Evolutionary conservation across 2,329 filamentous ascomycete species (phyloP).

Genomic region (Monilinia vaccinii-corymbosi): DNA sequence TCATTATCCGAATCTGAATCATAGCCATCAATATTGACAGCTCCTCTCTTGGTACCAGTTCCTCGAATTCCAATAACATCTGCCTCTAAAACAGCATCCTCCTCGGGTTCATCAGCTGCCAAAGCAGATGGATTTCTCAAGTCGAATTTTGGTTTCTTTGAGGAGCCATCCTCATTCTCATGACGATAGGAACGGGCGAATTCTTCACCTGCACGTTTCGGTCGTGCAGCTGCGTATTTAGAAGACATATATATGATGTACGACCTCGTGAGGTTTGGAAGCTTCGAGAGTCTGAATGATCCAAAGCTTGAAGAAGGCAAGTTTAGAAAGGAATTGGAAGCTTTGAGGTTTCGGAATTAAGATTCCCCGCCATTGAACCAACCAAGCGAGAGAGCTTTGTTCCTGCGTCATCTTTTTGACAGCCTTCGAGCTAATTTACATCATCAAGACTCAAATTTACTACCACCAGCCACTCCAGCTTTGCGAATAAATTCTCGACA

Average conservation of each 20-base stretch:
- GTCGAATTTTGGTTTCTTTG: conserved; percentile 86
- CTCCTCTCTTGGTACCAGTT: conserved; percentile 75
- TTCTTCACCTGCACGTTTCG: conserved; percentile 74
- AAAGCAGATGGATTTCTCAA: conserved; percentile 88
- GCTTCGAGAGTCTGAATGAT: not conserved
- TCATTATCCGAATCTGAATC: conserved; percentile 91
- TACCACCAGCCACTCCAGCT: too few relatives aligned
- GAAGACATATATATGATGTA: conserved; percentile 40
- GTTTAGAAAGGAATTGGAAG: not conserved
- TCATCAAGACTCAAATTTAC: not conserved
- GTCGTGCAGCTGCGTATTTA: conserved; percentile 57
- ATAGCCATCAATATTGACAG: conserved; percentile 94
- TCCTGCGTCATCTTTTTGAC: conserved; percentile 11
- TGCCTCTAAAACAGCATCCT: conserved; percentile 72
- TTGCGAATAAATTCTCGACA: not conserved
- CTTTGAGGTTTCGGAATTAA: conserved; percentile 7
- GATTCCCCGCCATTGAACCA: conserved; percentile 1
- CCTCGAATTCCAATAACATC: conserved; percentile 78
- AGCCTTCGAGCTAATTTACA: not conserved
- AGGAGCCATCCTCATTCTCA: conserved; percentile 37
- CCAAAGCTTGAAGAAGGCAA: not conserved
- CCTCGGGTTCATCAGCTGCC: conserved; percentile 68
- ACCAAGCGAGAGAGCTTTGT: conserved; percentile 3
- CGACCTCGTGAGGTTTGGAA: not conserved
- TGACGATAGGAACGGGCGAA: conserved; percentile 68